phyloP scores from a whole-genome alignment of 306 rosid species.

The Spatholobus suberectus region DNA sequence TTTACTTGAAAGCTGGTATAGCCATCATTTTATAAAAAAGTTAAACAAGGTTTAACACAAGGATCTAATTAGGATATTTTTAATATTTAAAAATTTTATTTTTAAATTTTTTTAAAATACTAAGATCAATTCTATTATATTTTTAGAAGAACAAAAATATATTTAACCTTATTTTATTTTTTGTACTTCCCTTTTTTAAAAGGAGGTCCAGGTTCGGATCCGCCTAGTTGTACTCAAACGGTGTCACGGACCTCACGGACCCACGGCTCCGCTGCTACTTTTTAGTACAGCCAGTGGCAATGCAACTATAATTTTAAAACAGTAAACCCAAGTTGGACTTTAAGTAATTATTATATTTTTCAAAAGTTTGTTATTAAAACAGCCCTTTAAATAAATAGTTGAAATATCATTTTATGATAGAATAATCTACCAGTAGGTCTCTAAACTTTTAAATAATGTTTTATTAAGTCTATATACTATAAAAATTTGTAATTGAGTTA shows the following conservation, averaged over 20 bases:
- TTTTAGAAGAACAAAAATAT: too few species aligned
- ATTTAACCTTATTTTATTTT: background rate
- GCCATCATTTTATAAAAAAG: too few species aligned
- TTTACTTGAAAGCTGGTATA: too few species aligned
- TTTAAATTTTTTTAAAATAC: too few species aligned
- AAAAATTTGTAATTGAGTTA: too few species aligned
- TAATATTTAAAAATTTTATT: too few species aligned
- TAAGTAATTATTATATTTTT: background rate
- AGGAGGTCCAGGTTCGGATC: conserved; percentile 39
- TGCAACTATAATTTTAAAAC: background rate
- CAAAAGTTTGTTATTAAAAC: background rate
- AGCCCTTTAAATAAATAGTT: background rate
- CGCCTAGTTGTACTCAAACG: conserved; percentile 46
- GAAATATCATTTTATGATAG: background rate
- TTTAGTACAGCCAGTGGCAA: conserved; percentile 40
- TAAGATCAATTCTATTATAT: too few species aligned
- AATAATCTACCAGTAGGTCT: too few species aligned
- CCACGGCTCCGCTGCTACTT: conserved; percentile 9
- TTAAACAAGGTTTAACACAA: too few species aligned
- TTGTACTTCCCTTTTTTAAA: background rate
- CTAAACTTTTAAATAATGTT: too few species aligned
- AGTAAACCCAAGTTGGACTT: background rate
- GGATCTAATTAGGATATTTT: too few species aligned
- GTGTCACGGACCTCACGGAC: conserved; percentile 51
- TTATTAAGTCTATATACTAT: too few species aligned